Base-by-base conservation (phyloP, 441 rosid genomes). In the Gossypium schwendimanii region DNA sequence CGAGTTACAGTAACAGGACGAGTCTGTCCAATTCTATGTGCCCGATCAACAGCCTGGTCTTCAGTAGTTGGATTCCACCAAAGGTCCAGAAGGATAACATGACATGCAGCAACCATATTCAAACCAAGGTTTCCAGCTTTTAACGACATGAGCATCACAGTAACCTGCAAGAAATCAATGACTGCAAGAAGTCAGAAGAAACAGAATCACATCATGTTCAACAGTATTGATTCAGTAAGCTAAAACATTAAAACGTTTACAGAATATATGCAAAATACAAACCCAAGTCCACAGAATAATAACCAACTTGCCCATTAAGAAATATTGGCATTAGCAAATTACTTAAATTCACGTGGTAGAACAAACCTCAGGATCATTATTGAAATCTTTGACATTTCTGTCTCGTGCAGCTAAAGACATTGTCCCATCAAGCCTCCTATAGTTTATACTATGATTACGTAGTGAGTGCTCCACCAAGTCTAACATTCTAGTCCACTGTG, bases 51-150 rank as follows among this genome's bases (percentile, higher is more conserved):
- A 74, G 98, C 98, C 84, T 94, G 97, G 83, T 94, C 98, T 88
- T 94, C 99, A 2, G 98, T 92, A 49, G 96, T 84, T 66, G 99
- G 99, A 80, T 94, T 94, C 99, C 98, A 94, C 99, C 98, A 94
- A 47, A 89, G 94, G 78, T 94, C 99, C 81, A 94, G 77, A 76
- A 94, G 91, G 78, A 94, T 87, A 71, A 94, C 99, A 82, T 91
- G 94, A 75, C 90, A 88, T 18, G 99, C 98, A 76, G 98, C 94
- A 62, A 91, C 96, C 98, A 92, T 94, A 75, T 92, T 94, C 83
- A 92, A 80, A 72, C 99, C 98, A 59, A 92, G 91, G 73, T 92
- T 94, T 81, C 98, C 97, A 8, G 98, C 98, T 84, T 94, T 94
- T 28, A 94, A 80, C 1, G 98, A 92, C 97, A 92, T 94, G 72